phyloP scores from a whole-genome alignment of 129 eudicot genomes.

The Flaveria robusta region DNA sequence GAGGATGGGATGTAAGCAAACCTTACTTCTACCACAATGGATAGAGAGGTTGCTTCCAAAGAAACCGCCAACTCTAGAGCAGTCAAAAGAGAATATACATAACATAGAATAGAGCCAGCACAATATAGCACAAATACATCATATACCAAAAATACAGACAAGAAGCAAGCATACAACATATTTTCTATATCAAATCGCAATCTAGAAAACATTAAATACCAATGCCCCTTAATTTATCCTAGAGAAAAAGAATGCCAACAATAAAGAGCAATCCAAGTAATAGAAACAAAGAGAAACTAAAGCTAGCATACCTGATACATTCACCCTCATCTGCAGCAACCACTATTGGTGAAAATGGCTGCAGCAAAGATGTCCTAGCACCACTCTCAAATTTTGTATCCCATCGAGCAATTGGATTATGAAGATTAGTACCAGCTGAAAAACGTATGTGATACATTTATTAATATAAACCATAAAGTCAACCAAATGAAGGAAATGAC shows the following conservation, averaged over 20 bases:
- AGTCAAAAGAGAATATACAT: no score
- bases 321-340: constrained; percentile 97
- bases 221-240: not conserved
- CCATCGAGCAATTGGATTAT: constrained; percentile 96
- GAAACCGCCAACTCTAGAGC: no score
- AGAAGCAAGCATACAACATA: no score
- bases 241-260: constrained; percentile 1
- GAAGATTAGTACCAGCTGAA: constrained; percentile 79
- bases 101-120: no score
- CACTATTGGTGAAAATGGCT: constrained; percentile 84
- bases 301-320: constrained; percentile 68
- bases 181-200: no score
- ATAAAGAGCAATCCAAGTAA: constrained; percentile 14
- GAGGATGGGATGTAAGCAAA: no score
- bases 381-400: constrained; percentile 94
- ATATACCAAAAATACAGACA: no score
- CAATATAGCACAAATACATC: no score
- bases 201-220: no score
- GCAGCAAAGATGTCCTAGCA: constrained; percentile 81
- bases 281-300: constrained; percentile 18
- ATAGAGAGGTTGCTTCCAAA: no score
- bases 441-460: not conserved
- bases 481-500: not conserved
- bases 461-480: not conserved
- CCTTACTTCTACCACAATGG: no score